Evolutionary conservation across 805 yeast species (phyloP), one percentile per base, ranked within the genome.

Genomic region (Saccharomycopsis fodiens): DNA sequence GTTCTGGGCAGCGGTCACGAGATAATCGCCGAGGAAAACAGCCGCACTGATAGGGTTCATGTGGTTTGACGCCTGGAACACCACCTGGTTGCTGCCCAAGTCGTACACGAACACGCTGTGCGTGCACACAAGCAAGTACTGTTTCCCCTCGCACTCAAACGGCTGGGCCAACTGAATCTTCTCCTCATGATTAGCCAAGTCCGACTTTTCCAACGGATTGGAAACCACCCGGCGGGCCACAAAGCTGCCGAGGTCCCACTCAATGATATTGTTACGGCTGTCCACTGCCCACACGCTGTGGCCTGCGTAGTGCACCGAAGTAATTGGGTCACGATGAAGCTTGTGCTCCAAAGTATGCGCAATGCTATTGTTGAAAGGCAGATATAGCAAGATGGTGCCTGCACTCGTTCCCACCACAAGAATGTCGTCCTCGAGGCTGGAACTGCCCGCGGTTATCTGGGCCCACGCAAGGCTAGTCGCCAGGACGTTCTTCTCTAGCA

Each of bases 51-150:
- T 72, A 3, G 87, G 81, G 16, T 84, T 73, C 25, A 85, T 76
- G 58, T 86, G 94, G 22, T 91, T 94, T 1, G 94, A 87, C 58
- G 76, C 78, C 1, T 79, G 70, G 53, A 67, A 68, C 15, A 72
- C 61, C 2, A 77, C 62, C 43, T 64, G 62, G 35, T 49, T 67
- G 23, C 50, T 58, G 4, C 62, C 54, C 8, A 66, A 57, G 55
- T 78, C 76, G 20, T 79, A 61, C 45, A 84, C 60, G 51, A 72
- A 72, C 3, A 85, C 70, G 32, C 80, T 72, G 54, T 85, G 85
- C 2, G 91, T 79, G 2, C 85, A 87, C 12, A 78, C 64, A 46
- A 83, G 67, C 29, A 82, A 56, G 55, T 73, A 75, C 13, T 60
- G 55, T 30, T 54, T 57, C 30, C 60, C 59, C 10, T 58, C 44